Evolutionary conservation across 1,284 basidiomycete species (phyloP), one percentile per base, ranked within the genome.

Genomic region (Laetiporus sulphureus): DNA sequence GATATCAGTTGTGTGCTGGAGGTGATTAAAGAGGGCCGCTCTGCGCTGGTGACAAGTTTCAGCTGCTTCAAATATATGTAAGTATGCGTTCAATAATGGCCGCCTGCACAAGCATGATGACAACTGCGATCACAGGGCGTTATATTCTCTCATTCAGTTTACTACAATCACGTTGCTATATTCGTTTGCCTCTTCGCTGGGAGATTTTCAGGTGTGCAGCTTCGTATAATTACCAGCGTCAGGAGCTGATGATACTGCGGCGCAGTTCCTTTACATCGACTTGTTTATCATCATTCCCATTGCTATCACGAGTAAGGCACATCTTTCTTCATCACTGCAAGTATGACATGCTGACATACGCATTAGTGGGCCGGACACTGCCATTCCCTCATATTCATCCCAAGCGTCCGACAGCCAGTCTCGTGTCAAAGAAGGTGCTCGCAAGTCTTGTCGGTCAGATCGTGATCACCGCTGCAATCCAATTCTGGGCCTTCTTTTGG

Each of bases 51-150:
- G 40, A 99, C 95, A 2, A 94, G 90, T 57, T 99, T 99, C 66
- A 93, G 91, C 53, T 99, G 96, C 68, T 99, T 99, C 81, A 98
- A 97, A 67, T 97, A 95, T 59, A 97, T 97, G 93, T 91, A 55
- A 65, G 87, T 70, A 2, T 40, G 24, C 18, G 10, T 41, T 2
- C 10, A 1, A 13, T 34, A 18, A 10, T 18, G 19, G 35, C 38
- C n/a, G n/a, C 18, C 19, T 15, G 21, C 35, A 22, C 29, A 21
- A 38, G 27, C 29, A 18, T 40, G 40, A 47, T 54, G 33, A 27
- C 19, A 27, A 12, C 22, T 21, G 13, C 15, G 10, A 5, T 32
- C 47, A 20, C 50, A 91, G 88, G 89, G 89, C 90, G 0, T 62
- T 92, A 36, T 92, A 91, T 62, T 91, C 89, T n/a, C 67, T 93